Conservation (phyloP, 768 basidiomycete species). For the Tylopilus sp. region DNA sequence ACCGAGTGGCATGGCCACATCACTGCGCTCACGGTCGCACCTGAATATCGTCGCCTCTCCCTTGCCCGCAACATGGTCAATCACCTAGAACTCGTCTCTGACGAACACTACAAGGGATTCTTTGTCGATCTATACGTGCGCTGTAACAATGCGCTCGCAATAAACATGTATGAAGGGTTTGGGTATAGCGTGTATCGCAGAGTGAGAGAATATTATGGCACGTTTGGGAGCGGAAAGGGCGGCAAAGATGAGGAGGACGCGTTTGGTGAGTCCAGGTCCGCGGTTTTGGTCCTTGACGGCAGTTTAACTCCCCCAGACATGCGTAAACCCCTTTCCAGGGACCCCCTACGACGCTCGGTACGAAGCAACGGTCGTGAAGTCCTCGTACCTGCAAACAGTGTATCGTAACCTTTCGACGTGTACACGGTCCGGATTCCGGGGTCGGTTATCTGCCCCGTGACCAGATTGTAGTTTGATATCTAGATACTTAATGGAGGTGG, state of each 20-base stretch:
- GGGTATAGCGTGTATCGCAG: slow-evolving; percentile 92
- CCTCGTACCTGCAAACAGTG: slow-evolving; percentile 46
- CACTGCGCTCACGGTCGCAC: slow-evolving; percentile 92
- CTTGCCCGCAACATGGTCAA: slow-evolving; percentile 86
- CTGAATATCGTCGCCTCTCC: slow-evolving; percentile 84
- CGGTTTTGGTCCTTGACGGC: neutral
- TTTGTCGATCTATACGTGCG: slow-evolving; percentile 97
- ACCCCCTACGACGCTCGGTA: slow-evolving; percentile 59
- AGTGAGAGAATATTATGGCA: slow-evolving; percentile 88
- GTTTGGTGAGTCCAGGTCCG: slow-evolving; percentile 61
- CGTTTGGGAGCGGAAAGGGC: slow-evolving; percentile 70
- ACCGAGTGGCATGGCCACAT: slow-evolving; percentile 92
- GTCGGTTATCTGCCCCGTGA: slow-evolving; percentile 6
- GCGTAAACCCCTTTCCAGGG: slow-evolving; percentile 71
- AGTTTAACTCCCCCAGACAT: slow-evolving; percentile 40
- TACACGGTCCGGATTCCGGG: slow-evolving; percentile 1
- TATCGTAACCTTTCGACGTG: slow-evolving; percentile 28
- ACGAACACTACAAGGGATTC: slow-evolving; percentile 75
- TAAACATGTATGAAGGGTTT: slow-evolving; percentile 87
- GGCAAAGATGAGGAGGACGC: slow-evolving; percentile 85
- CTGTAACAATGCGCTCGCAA: slow-evolving; percentile 80
- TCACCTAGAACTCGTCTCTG: slow-evolving; percentile 81
- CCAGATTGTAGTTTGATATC: slow-evolving; percentile 10
- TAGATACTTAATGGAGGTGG: slow-evolving; percentile 45
- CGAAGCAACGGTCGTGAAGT: slow-evolving; percentile 71